Evolutionary conservation across 208 protist genomes (phyloP), one percentile per base, ranked within the genome.

Genomic region (Strigomonas culicis): DNA sequence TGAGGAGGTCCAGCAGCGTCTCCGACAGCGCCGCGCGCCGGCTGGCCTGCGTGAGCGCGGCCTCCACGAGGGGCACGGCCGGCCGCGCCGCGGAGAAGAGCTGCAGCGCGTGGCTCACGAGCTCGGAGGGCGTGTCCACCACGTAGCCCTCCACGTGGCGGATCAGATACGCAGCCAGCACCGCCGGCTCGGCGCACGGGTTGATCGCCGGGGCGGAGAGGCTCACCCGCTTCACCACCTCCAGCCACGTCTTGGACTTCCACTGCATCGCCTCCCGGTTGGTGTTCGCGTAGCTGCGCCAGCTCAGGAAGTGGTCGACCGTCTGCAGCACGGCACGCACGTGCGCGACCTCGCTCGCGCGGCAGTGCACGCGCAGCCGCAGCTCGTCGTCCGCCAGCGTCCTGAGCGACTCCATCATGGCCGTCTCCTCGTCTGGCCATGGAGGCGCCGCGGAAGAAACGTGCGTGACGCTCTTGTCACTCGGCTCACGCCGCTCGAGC

Each of bases 301-400:
- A 56, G 28, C 74, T 58, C 21, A 89, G 55, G 19, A 66, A 57
- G 66, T 84, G 72, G 7, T 70, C 81, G 44, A 88, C 72, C 2
- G 88, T 60, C 31, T 62, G 43, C 19, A 95, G 74, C 7, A 75
- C 75, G 19, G 75, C 82, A 21, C 88, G 82, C 28, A 88, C 85
- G 21, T 67, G 73, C 1, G 81, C 71, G 13, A 74, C 44, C 50
- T 92, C 77, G 21, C 49, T 57, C 4, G 73, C 57, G 44, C 80
- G 78, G 71, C 88, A 95, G 3, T 66, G 80, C 63, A 88, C 82
- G 15, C 67, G 73, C 25, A 39, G 72, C 3, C 79, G 63, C 27
- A 89, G 60, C 11, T 73, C 64, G 15, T 30, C 50, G 56, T 74
- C 59, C 2, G 57, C 19, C 21, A 66, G 30, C 10, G 52, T 32